phyloP scores from a whole-genome alignment of 2,329 filamentous ascomycete species.

The Huntiella savannae region DNA sequence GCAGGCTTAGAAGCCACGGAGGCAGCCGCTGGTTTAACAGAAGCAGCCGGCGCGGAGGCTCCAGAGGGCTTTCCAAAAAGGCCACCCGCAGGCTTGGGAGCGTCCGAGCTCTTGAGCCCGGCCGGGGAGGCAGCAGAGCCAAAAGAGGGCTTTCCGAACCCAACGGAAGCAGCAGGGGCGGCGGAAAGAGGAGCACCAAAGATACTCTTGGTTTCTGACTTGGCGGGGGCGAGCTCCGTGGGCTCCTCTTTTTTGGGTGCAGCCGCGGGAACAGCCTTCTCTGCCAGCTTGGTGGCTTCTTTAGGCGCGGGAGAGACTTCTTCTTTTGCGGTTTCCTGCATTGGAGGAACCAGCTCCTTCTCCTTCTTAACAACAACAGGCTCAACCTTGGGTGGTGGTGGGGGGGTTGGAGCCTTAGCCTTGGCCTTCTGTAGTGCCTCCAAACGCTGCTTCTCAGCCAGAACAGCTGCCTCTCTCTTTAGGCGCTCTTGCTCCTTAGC shows the following conservation, averaged over 20 bases:
- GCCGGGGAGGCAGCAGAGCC: background rate
- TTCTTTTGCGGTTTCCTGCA: background rate
- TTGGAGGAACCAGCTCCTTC: no score
- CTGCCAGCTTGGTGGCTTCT: conserved; percentile 4
- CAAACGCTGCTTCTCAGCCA: conserved; percentile 29
- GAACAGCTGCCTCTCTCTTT: conserved; percentile 24
- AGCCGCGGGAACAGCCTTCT: background rate
- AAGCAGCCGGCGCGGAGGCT: background rate
- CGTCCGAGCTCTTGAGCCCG: background rate
- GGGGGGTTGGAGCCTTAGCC: conserved; percentile 21
- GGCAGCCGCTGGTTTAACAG: background rate
- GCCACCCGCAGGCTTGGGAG: background rate
- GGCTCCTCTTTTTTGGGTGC: background rate
- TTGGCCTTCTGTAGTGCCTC: conserved; percentile 28
- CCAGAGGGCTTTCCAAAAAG: background rate
- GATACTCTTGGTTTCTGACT: background rate
- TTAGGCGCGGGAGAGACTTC: conserved; percentile 12
- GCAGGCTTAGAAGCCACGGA: background rate
- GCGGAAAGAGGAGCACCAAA: background rate
- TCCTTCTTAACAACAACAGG: conserved; percentile 9
- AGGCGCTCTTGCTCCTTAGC: conserved; percentile 28
- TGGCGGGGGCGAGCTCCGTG: background rate
- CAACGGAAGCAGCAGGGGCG: background rate
- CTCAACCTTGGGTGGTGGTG: conserved; percentile 20
- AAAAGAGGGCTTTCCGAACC: background rate